Evolutionary conservation across 352 stramenopile genomes (phyloP), one percentile per base, ranked within the genome.

Genomic region (Pythium vanterpoolii): DNA sequence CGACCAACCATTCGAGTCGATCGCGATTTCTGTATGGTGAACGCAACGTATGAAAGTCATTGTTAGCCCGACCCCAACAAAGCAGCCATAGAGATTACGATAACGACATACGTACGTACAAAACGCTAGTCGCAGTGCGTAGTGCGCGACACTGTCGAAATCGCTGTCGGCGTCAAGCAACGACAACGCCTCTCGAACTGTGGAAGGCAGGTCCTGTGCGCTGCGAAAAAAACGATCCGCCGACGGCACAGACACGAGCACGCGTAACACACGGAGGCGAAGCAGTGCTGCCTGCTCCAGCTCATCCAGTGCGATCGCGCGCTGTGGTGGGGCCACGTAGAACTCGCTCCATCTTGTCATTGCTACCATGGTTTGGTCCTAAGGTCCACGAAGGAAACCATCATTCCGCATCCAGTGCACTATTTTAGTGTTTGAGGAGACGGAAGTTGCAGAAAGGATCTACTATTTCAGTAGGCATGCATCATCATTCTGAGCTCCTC

Each of bases 261-360:
- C 50, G 9, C 53, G 64, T n/a, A 93, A 59, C n/a, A 90, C 34
- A 16, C 73, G 57, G 6, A 89, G 16, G 9, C 96, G 73, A 57
- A 89, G 69, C 28, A 97, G 64, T 11, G 92, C 72, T 66, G 85
- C 83, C 33, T 89, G 64, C 70, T 99, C 85, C 70, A 99, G 96
- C 47, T 98, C 92, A 45, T 99, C 95, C 44, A 99, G 74, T 50
- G 78, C 85, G 44, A 99, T 75, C 60, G 97, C 85, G 30, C 84
- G 77, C 31, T 72, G 74, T 11, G 96, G 96, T 39, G 93, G 72
- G 23, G 78, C 57, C 19, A 68, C 63, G 69, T 98, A 99, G 71
- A 98, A 87, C 26, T 59, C 19, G 30, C 36, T 48, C 62, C 62
- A 69, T 26, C 6, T 26, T 9, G 40, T 1, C 30, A 40, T 50